These are phyloP conservation scores for Ceratocystis albifundus DNA, from an alignment of 2,329 filamentous ascomycete species.

Conservation along the genomic window DNA sequence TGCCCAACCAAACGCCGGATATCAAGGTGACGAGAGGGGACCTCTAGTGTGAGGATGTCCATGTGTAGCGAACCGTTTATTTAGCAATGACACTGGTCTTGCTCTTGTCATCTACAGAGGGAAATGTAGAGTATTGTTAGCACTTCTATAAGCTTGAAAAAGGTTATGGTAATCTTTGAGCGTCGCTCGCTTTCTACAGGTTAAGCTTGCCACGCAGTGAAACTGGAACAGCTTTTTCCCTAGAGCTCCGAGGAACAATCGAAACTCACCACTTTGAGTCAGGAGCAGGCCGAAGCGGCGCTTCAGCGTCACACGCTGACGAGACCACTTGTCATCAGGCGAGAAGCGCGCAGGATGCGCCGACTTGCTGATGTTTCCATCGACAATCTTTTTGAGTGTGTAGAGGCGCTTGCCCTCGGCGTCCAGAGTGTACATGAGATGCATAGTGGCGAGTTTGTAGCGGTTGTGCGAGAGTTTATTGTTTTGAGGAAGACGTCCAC, in stretches of 20 bases:
- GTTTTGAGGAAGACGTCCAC: not conserved
- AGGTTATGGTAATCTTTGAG: not conserved
- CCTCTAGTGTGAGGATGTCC: not conserved
- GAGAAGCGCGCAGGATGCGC: conserved; percentile 95
- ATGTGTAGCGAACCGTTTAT: conserved; percentile 13
- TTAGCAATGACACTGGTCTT: conserved; percentile 23
- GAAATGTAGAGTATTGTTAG: not conserved
- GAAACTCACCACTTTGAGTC: conserved; percentile 55
- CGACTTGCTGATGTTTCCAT: conserved; percentile 82
- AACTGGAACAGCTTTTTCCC: not conserved
- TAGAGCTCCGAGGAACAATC: not conserved
- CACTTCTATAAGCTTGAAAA: not conserved
- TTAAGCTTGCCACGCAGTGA: not conserved
- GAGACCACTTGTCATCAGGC: conserved; percentile 97
- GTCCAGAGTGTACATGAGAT: conserved; percentile 75
- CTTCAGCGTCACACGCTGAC: conserved; percentile 90
- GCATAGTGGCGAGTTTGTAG: conserved; percentile 34
- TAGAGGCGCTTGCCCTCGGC: conserved; percentile 76
- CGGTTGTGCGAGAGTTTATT: not conserved
- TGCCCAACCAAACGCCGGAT: not conserved
- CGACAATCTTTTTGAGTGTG: conserved; percentile 82
- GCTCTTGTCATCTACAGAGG: conserved; percentile 16
- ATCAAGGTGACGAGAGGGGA: not conserved
- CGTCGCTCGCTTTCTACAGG: not conserved
- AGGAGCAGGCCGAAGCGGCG: conserved; percentile 80